Evolutionary conservation across 2,329 filamentous ascomycete species (phyloP).

Genomic region (Aphanoascus verrucosus): DNA sequence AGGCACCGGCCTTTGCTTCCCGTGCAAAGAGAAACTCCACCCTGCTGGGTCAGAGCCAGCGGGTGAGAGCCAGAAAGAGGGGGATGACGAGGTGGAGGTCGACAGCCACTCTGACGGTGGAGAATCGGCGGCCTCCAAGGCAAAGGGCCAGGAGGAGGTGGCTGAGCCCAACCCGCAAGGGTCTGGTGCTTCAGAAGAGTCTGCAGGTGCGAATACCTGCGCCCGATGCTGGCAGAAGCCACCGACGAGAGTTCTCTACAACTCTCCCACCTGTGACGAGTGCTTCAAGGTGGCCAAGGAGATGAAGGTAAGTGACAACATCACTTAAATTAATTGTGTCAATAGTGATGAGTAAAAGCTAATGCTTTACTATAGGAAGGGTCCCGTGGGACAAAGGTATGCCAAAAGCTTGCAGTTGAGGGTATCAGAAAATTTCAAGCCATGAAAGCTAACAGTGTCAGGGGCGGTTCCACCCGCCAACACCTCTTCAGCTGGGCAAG

Average conservation of each 20-base stretch:
- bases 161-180: constrained; percentile 2
- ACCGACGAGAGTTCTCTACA: constrained; percentile 18
- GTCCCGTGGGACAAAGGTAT: constrained; percentile 12
- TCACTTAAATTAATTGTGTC: not conserved
- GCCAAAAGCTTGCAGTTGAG: not conserved
- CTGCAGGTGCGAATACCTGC: constrained; percentile 13
- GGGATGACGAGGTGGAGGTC: constrained; percentile 3
- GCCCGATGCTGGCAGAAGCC: constrained; percentile 18
- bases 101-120: constrained; percentile 8
- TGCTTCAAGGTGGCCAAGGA: constrained; percentile 16
- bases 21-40: constrained; percentile 13
- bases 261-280: constrained; percentile 17
- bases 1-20: constrained; percentile 14
- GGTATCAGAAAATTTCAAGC: not conserved
- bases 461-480: constrained; percentile 19
- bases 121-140: constrained; percentile 7
- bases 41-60: not conserved
- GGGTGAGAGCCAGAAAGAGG: not conserved
- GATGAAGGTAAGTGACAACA: constrained; percentile 15
- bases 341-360: not conserved
- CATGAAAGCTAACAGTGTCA: constrained; percentile 3
- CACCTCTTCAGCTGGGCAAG: constrained; percentile 17
- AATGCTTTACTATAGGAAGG: not conserved
- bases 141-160: constrained; percentile 9
- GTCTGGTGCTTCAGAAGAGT: not conserved